Conservation (phyloP, 2,329 filamentous ascomycete genomes). For the Calonectria ilicicola region DNA sequence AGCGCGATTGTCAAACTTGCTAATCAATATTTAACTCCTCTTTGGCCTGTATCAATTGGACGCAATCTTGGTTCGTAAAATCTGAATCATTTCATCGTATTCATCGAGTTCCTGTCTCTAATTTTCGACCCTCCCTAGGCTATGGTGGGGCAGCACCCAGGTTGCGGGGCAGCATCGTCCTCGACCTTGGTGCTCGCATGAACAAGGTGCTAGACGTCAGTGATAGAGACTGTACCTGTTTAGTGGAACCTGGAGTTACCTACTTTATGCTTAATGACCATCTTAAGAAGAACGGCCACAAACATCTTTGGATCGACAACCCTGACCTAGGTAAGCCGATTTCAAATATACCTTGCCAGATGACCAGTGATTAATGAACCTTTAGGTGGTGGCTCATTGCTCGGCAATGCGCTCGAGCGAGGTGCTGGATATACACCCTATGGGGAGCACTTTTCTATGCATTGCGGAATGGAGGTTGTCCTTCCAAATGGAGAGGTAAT, state of each 20-base stretch:
- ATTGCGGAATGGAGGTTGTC: slow-evolving; percentile 25
- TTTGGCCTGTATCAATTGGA: slow-evolving; percentile 19
- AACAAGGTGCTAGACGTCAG: slow-evolving; percentile 19
- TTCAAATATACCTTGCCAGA: no score
- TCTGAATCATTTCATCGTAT: neutral
- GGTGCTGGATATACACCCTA: slow-evolving; percentile 23
- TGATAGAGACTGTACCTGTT: slow-evolving; percentile 1
- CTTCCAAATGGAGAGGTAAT: slow-evolving; percentile 21
- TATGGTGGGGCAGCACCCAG: slow-evolving; percentile 20
- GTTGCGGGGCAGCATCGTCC: slow-evolving; percentile 14
- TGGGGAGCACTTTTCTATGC: slow-evolving; percentile 18
- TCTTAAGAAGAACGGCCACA: slow-evolving; percentile 2
- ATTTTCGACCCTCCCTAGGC: neutral
- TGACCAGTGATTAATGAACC: neutral
- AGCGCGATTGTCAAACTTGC: slow-evolving; percentile 16
- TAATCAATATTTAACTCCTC: slow-evolving; percentile 11
- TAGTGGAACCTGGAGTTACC: slow-evolving; percentile 19
- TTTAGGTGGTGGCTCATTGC: slow-evolving; percentile 16
- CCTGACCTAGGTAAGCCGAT: slow-evolving; percentile 12
- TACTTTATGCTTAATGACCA: slow-evolving; percentile 18
- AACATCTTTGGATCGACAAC: slow-evolving; percentile 22
- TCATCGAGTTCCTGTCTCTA: no score
- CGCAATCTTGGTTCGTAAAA: slow-evolving; percentile 9
- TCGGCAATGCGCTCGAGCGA: slow-evolving; percentile 19
- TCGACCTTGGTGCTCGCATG: slow-evolving; percentile 18